phyloP scores from a whole-genome alignment of 2,329 filamentous ascomycete genomes.

The Cytospora mali region DNA sequence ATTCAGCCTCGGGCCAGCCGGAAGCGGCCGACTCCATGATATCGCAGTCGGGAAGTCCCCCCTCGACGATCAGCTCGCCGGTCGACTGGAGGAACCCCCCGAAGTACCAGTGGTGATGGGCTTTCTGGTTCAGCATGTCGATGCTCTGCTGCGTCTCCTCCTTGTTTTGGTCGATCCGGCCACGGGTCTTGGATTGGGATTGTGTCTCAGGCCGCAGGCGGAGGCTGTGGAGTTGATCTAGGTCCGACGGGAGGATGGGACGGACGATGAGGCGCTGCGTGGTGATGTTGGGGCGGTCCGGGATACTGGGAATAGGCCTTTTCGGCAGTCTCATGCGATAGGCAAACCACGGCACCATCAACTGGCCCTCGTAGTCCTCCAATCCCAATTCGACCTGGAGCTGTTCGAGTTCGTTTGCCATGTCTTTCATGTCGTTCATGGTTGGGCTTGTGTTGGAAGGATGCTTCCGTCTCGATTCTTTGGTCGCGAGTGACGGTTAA shows the following conservation, averaged over 20 bases:
- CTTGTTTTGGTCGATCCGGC: conserved; percentile 6
- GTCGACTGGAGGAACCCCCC: conserved; percentile 13
- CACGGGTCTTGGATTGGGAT: not conserved
- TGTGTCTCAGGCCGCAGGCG: conserved; percentile 3
- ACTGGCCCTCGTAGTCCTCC: not conserved
- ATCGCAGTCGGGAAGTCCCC: conserved; percentile 7
- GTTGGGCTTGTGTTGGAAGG: not conserved
- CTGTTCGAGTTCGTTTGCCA: not conserved
- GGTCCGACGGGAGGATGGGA: conserved; percentile 3
- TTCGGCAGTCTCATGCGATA: conserved; percentile 10
- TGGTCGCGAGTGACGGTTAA: not conserved
- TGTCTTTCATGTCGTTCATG: not conserved
- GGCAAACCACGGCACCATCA: conserved; percentile 10
- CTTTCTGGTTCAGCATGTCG: not conserved
- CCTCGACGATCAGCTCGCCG: conserved; percentile 15
- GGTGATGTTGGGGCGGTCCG: conserved; percentile 5
- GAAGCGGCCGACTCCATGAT: conserved; percentile 8
- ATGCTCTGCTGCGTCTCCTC: conserved; percentile 9
- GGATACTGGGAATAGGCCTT: not conserved
- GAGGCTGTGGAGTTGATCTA: conserved; percentile 3
- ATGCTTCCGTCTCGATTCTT: not conserved
- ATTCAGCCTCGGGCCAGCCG: conserved; percentile 26
- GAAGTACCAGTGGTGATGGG: conserved; percentile 11
- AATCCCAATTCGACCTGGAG: not conserved
- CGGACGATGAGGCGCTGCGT: conserved; percentile 9